Percentiles rank a stretch among this genome's conserved stretches.
Evolutionary conservation across 2,329 filamentous ascomycete genomes (phyloP).

Genomic region (Botrytis fabae): DNA sequence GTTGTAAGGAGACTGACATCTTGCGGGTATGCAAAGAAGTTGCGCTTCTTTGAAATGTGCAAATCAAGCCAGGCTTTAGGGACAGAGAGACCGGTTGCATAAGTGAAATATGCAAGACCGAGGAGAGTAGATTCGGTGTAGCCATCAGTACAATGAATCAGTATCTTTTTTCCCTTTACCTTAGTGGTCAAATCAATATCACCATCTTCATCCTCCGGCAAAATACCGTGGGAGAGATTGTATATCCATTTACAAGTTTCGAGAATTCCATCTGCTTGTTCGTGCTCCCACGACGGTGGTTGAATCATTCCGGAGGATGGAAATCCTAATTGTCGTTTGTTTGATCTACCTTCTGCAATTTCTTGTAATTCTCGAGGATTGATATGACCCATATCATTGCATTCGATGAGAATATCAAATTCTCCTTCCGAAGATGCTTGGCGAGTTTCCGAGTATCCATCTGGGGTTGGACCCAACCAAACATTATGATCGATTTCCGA

Average conservation of each 20-base stretch:
- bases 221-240: conserved; percentile 50
- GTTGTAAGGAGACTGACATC: conserved; percentile 81
- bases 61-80: conserved; percentile 86
- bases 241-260: conserved; percentile 91
- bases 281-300: conserved; percentile 78
- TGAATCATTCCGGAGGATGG: conserved; percentile 93
- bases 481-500: conserved; percentile 89
- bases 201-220: conserved; percentile 48
- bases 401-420: conserved; percentile 85
- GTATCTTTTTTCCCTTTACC: conserved; percentile 58
- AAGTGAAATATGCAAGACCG: conserved; percentile 90
- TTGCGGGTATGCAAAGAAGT: conserved; percentile 94
- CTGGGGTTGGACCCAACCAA: conserved; percentile 85
- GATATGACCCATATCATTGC: conserved; percentile 79
- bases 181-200: conserved; percentile 54
- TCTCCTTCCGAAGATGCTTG: conserved; percentile 49
- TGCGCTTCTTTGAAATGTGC: conserved; percentile 77
- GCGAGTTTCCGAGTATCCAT: conserved; percentile 50
- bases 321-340: conserved; percentile 61
- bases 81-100: conserved; percentile 76
- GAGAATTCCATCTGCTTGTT: conserved; percentile 80
- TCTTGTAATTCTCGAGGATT: conserved; percentile 66
- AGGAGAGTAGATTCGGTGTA: conserved; percentile 94
- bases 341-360: conserved; percentile 54
- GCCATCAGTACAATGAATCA: conserved; percentile 92